Percentiles rank a stretch among this genome's conserved stretches.
Evolutionary conservation across 139 green algal species (phyloP).

Genomic region (Marvania coccoides): DNA sequence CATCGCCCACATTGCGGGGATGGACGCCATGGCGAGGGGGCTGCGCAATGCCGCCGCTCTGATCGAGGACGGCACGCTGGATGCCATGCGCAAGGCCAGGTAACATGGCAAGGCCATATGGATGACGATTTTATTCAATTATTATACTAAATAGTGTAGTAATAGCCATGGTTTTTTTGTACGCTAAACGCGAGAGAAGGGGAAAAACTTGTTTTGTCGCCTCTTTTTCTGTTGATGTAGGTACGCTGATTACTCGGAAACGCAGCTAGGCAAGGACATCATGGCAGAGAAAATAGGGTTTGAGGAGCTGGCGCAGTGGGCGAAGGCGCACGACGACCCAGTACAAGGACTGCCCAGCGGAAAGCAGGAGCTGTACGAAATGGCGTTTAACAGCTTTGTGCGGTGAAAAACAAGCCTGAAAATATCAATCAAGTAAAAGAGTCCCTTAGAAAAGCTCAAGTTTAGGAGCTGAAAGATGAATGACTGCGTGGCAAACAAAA

Average conservation of each 20-base stretch:
- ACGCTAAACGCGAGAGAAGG: neutral
- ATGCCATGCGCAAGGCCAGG: conserved; percentile 1
- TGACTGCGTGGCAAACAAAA: no score
- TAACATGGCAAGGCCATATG: conserved; percentile 16
- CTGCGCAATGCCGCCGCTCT: conserved; percentile 50
- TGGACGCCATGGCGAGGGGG: conserved; percentile 62
- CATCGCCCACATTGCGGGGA: conserved; percentile 54
- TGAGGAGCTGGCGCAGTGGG: conserved; percentile 28
- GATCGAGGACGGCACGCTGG: conserved; percentile 25
- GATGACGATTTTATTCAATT: conserved; percentile 3
- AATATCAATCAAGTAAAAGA: no score
- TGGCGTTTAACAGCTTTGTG: conserved; percentile 17
- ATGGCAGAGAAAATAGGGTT: conserved; percentile 27
- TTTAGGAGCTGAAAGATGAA: no score
- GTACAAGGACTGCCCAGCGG: conserved; percentile 11
- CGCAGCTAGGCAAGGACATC: conserved; percentile 21
- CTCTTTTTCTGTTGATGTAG: neutral
- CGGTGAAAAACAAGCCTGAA: conserved; percentile 2
- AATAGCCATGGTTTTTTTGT: neutral
- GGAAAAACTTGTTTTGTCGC: neutral
- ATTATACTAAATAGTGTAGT: neutral
- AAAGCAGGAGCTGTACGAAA: conserved; percentile 33
- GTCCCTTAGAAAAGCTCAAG: no score
- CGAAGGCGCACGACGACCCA: conserved; percentile 20
- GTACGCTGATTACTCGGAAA: neutral